Conservation (phyloP, 441 rosid genomes). For the Flueggea neowawraea region DNA sequence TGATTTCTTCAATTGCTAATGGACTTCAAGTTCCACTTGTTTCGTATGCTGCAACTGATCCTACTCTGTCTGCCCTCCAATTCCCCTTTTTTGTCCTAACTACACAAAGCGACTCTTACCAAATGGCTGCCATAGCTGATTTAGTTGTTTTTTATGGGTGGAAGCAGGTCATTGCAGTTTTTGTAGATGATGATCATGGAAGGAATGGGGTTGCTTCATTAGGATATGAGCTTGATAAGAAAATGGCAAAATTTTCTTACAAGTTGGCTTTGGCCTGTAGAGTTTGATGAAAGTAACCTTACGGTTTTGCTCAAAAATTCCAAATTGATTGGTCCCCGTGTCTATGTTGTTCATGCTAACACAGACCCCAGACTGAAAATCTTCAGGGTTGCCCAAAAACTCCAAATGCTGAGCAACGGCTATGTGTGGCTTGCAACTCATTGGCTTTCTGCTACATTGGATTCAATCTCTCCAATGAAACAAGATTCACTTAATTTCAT, state of each 20-base stretch:
- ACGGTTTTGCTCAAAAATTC: slow-evolving; percentile 42
- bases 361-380: slow-evolving; percentile 64
- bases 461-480: slow-evolving; percentile 43
- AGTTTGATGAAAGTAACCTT: slow-evolving; percentile 33
- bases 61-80: slow-evolving; percentile 81
- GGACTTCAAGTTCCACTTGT: slow-evolving; percentile 74
- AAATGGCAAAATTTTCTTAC: slow-evolving; percentile 41
- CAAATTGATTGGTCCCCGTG: slow-evolving; percentile 58
- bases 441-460: slow-evolving; percentile 83
- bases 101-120: slow-evolving; percentile 65
- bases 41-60: slow-evolving; percentile 90
- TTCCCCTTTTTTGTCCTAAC: slow-evolving; percentile 79
- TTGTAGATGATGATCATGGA: slow-evolving; percentile 75
- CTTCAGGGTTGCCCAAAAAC: slow-evolving; percentile 50
- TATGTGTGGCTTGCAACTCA: slow-evolving; percentile 89
- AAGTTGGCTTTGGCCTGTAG: slow-evolving; percentile 51
- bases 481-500: slow-evolving; percentile 26
- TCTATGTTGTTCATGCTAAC: slow-evolving; percentile 69
- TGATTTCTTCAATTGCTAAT: slow-evolving; percentile 52
- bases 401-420: slow-evolving; percentile 64
- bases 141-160: slow-evolving; percentile 58
- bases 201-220: slow-evolving; percentile 72
- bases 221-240: slow-evolving; percentile 52
- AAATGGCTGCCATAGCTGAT: slow-evolving; percentile 84
- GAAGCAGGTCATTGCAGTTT: slow-evolving; percentile 72